These are phyloP conservation scores for Ogataea nonfermentans DNA, from an alignment of 805 yeast genomes.

Conservation along the genomic window DNA sequence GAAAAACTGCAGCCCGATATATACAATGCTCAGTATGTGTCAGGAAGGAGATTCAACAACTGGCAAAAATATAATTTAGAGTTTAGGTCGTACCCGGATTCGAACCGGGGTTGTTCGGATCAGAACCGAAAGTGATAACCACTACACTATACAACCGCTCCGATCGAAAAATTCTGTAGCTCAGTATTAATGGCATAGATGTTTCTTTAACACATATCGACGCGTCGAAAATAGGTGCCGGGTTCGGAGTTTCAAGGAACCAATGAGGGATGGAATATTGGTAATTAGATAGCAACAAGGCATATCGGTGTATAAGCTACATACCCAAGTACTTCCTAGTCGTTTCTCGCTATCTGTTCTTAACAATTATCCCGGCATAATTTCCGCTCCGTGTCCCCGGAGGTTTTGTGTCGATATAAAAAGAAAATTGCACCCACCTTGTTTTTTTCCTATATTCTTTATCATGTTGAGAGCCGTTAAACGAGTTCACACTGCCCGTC, in stretches of 20 bases:
- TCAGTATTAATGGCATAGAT: no score
- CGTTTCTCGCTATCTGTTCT: no score
- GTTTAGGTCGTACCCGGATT: conserved; percentile 79
- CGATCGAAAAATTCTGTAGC: no score
- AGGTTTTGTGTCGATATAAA: conserved; percentile 7
- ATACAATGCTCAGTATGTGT: no score
- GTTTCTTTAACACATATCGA: background rate
- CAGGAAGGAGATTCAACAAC: no score
- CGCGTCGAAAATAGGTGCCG: conserved; percentile 12
- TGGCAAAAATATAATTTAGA: no score
- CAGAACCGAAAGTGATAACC: conserved; percentile 81
- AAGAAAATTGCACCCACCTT: conserved; percentile 9
- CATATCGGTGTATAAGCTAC: no score
- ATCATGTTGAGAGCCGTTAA: conserved; percentile 11
- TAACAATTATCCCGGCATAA: no score
- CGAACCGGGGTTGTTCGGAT: conserved; percentile 83
- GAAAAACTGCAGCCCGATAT: conserved; percentile 34
- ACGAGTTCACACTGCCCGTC: conserved; percentile 5
- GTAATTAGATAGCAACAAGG: background rate
- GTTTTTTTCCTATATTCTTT: conserved; percentile 5
- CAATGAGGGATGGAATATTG: conserved; percentile 5
- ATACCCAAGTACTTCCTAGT: no score
- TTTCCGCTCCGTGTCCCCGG: conserved; percentile 7
- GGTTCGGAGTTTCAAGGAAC: conserved; percentile 11
- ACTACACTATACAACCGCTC: conserved; percentile 61